Evolutionary conservation across 768 basidiomycete species (phyloP).

Genomic region (Clitopilus passeckerianus): DNA sequence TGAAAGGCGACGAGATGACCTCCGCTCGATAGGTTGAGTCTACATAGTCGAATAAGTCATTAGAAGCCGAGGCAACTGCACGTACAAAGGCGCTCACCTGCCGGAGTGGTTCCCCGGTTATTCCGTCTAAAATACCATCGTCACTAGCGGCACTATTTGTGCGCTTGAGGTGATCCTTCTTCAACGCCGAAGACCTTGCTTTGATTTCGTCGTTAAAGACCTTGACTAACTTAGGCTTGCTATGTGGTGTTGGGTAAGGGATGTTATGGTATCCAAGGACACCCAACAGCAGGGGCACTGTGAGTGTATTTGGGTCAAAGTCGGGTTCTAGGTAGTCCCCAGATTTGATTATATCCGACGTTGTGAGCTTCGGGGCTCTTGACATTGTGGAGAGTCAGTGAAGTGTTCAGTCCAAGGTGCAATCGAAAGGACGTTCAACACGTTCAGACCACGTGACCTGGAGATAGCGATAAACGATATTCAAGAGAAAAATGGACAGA

Average conservation of each 20-base stretch:
- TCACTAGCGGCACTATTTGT: slow-evolving; percentile 73
- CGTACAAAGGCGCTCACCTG: neutral
- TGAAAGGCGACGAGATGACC: slow-evolving; percentile 65
- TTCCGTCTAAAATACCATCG: slow-evolving; percentile 77
- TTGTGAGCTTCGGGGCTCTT: slow-evolving; percentile 28
- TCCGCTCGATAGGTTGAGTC: slow-evolving; percentile 23
- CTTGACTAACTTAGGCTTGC: slow-evolving; percentile 71
- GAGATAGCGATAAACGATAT: neutral
- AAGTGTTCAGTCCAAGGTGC: neutral
- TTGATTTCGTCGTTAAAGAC: slow-evolving; percentile 78
- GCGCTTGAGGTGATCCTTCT: slow-evolving; percentile 58
- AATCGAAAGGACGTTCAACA: neutral
- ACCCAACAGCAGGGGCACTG: slow-evolving; percentile 77
- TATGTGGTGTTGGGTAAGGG: slow-evolving; percentile 67
- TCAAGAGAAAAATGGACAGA: neutral
- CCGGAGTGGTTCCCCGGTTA: slow-evolving; percentile 66
- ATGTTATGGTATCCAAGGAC: slow-evolving; percentile 75
- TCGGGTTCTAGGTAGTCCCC: slow-evolving; percentile 79
- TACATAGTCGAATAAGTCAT: neutral
- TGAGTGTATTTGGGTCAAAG: slow-evolving; percentile 70
- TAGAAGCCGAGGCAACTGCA: neutral
- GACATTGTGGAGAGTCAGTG: neutral
- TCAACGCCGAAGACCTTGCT: slow-evolving; percentile 48
- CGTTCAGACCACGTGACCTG: neutral
- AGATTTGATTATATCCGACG: slow-evolving; percentile 65